phyloP scores from a whole-genome alignment of 2,329 filamentous ascomycete species.

The Claviceps spartinae region DNA sequence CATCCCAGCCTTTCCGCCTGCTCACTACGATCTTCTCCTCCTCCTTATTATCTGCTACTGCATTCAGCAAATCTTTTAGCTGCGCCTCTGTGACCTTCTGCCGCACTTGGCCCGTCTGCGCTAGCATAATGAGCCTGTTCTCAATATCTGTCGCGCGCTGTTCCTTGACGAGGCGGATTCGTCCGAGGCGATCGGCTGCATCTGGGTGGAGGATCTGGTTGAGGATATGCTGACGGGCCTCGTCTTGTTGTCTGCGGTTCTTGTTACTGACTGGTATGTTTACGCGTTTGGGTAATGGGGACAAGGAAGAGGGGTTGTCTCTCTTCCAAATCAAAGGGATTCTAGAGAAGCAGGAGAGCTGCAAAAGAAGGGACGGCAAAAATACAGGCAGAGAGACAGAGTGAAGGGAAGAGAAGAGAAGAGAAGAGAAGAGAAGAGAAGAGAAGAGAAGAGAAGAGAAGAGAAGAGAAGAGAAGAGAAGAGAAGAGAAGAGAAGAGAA shows the following conservation, averaged over 20 bases:
- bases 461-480: not conserved
- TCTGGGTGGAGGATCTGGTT: slow-evolving; percentile 89
- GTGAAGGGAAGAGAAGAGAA: no score
- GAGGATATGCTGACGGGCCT: slow-evolving; percentile 65
- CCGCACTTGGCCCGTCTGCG: slow-evolving; percentile 73
- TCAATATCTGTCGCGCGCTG: slow-evolving; percentile 81
- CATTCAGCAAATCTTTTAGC: slow-evolving; percentile 79
- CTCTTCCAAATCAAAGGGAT: not conserved
- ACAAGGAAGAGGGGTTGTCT: no score
- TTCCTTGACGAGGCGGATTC: slow-evolving; percentile 92
- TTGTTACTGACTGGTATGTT: no score
- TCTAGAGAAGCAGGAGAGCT: not conserved
- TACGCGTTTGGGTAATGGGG: no score
- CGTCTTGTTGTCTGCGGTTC: slow-evolving; percentile 35
- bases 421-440: no score
- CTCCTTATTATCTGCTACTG: slow-evolving; percentile 65
- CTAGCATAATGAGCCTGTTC: slow-evolving; percentile 83
- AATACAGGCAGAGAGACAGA: no score
- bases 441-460: not conserved
- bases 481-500: no score
- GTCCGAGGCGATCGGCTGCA: slow-evolving; percentile 81
- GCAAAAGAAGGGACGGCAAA: not conserved
- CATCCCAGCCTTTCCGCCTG: slow-evolving; percentile 70
- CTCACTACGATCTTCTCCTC: slow-evolving; percentile 79
- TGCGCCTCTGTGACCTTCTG: slow-evolving; percentile 84